These are phyloP conservation scores for Peziza echinospora DNA, from an alignment of 495 filamentous ascomycete genomes.

Conservation along the genomic window DNA sequence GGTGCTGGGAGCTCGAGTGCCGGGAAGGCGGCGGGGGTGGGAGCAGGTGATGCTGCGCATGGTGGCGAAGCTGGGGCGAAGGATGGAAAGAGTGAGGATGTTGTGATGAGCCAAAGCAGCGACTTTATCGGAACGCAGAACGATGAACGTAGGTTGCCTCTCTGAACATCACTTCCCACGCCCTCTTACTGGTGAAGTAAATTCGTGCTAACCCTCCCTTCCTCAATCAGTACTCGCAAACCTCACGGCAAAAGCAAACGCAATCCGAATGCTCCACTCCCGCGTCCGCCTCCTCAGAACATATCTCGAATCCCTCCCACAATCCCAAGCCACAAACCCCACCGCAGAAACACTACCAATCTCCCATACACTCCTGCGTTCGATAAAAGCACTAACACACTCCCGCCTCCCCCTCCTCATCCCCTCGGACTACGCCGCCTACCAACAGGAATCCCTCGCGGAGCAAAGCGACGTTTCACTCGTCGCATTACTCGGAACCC, in stretches of 20 bases:
- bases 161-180: background rate
- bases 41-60: constrained; percentile 17
- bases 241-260: constrained; percentile 73
- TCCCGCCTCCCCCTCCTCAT: constrained; percentile 39
- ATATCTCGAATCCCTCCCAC: constrained; percentile 54
- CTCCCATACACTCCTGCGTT: constrained; percentile 40
- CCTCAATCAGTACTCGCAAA: constrained; percentile 33
- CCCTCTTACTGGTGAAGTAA: background rate
- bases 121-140: constrained; percentile 11
- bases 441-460: constrained; percentile 35
- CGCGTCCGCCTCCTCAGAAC: constrained; percentile 61
- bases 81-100: constrained; percentile 20
- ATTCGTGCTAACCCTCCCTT: background rate
- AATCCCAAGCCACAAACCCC: constrained; percentile 11
- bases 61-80: constrained; percentile 19
- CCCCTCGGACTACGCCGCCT: constrained; percentile 29
- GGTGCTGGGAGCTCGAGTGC: constrained; percentile 13
- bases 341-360: constrained; percentile 31
- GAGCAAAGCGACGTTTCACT: constrained; percentile 63
- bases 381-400: constrained; percentile 38
- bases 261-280: constrained; percentile 71
- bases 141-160: constrained; percentile 23
- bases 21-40: background rate
- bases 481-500: constrained; percentile 42
- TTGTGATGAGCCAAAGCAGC: constrained; percentile 15